Evolutionary conservation across 2,329 filamentous ascomycete genomes (phyloP).

Genomic region (Dendryphion nanum): DNA sequence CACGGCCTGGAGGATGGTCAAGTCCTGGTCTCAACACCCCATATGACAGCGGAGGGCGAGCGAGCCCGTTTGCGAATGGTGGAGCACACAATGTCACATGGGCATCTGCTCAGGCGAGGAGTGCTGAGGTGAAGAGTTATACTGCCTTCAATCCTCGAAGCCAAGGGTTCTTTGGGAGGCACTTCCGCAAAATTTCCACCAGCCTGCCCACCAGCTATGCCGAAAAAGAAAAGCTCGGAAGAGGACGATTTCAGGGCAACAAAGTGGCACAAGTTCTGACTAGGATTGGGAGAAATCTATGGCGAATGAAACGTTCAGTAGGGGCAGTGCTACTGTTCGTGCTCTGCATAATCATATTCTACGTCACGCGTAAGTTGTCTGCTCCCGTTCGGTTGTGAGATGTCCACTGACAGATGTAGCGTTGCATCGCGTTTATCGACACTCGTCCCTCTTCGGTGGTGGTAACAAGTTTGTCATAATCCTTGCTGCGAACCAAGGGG

Average conservation of each 20-base stretch:
- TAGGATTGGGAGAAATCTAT: constrained; percentile 52
- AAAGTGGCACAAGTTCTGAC: constrained; percentile 33
- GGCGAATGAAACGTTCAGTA: constrained; percentile 64
- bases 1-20: constrained; percentile 82
- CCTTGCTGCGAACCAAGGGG: constrained; percentile 87
- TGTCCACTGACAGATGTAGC: constrained; percentile 43
- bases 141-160: constrained; percentile 78
- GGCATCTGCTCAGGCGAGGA: constrained; percentile 79
- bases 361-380: constrained; percentile 69
- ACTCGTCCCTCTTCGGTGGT: constrained; percentile 71
- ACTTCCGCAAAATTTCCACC: constrained; percentile 77
- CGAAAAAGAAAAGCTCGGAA: constrained; percentile 75
- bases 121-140: constrained; percentile 69
- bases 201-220: constrained; percentile 69
- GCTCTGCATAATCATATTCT: constrained; percentile 64
- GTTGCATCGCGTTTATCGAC: constrained; percentile 62
- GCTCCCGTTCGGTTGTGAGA: background rate
- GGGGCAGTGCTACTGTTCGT: constrained; percentile 61
- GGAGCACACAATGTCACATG: constrained; percentile 65
- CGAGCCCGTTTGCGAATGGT: constrained; percentile 61
- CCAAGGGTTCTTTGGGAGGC: constrained; percentile 82
- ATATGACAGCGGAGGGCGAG: constrained; percentile 60
- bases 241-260: constrained; percentile 48
- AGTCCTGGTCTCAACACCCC: constrained; percentile 75
- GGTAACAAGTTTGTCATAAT: constrained; percentile 93